Evolutionary conservation across 805 yeast species (phyloP).

Genomic region (Schwanniomyces vanrijiae): DNA sequence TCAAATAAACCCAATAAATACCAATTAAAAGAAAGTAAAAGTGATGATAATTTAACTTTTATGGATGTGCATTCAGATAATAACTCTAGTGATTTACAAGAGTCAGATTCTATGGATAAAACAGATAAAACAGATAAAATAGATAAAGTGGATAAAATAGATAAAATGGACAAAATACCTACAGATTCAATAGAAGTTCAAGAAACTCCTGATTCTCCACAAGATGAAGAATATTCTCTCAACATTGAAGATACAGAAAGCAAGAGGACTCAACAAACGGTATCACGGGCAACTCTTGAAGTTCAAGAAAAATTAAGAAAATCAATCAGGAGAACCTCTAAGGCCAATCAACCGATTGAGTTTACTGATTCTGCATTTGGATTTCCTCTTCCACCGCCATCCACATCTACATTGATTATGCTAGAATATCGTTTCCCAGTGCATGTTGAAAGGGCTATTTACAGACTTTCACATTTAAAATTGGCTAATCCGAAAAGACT

Average conservation of each 20-base stretch:
- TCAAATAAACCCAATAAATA: not conserved
- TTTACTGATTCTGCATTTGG: conserved; percentile 82
- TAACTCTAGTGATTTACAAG: not conserved
- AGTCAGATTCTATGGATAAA: not conserved
- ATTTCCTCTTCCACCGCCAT: conserved; percentile 80
- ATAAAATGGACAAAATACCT: conserved; percentile 23
- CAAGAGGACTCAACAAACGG: not conserved
- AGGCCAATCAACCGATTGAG: conserved; percentile 46
- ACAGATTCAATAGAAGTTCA: not conserved
- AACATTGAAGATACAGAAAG: not conserved
- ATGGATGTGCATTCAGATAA: not conserved
- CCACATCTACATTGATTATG: conserved; percentile 76
- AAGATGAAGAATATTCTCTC: not conserved
- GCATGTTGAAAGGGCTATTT: conserved; percentile 94
- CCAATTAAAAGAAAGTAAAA: not conserved
- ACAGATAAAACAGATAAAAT: conserved; percentile 5
- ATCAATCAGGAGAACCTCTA: conserved; percentile 40
- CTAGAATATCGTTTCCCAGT: conserved; percentile 85
- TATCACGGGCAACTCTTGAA: conserved; percentile 32
- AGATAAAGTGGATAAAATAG: conserved; percentile 11
- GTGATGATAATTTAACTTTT: conserved; percentile 1
- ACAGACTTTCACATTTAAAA: conserved; percentile 87
- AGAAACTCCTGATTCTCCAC: not conserved
- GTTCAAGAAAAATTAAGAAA: conserved; percentile 45
- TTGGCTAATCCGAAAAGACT: conserved; percentile 93